Base-by-base conservation (phyloP, 2,329 filamentous ascomycete genomes). In the Parascedosporium putredinis region DNA sequence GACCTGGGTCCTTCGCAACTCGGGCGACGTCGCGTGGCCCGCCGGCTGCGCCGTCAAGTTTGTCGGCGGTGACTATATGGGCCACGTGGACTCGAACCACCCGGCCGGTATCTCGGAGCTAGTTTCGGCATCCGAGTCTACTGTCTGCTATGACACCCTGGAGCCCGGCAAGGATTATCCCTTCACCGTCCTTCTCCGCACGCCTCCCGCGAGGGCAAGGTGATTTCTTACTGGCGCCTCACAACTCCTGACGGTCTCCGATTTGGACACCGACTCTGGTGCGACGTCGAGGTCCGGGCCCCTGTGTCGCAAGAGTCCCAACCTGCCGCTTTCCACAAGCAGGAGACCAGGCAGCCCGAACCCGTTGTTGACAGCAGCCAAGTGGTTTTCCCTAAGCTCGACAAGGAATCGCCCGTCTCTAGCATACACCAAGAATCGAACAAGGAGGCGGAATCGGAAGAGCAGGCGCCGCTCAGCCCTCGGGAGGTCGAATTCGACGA, bases 351-450 rank as follows among this genome's bases (percentile, higher is more conserved):
- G 4, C 46, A 61, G 50, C 55, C 52, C n/a, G 59, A 67, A 56
- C 49, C 56, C 34, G 52, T 56, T 43, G 23, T 51, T 22, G 40
- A 40, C 16, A 59, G 64, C 48, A 87, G 83, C 67, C 81, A 83
- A 59, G 96, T 97, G 89, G 90, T 97, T 62, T 97, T 97, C 78
- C 93, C 93, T 53, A 95, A 86, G 66, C 78, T 97, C 34, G 89
- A 95, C 58, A 95, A 94, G 70, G 93, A 97, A 68, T 95, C 89
- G 8, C 88, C 90, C 2, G 74, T 80, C 43, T 76, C 84, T 18
- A 95, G 88, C 69, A 78, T 86, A n/a, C 82, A 94, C 58, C 74
- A 87, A 62, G 72, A 64, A 16, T 69, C 72, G 27, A 76, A 44
- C 9, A 46, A 53, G 49, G 27, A 83, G 60, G 70, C 73, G n/a